Evolutionary conservation across 2,329 filamentous ascomycete genomes (phyloP), one percentile per base, ranked within the genome.

Genomic region (Alternaria novae-zelandiae): DNA sequence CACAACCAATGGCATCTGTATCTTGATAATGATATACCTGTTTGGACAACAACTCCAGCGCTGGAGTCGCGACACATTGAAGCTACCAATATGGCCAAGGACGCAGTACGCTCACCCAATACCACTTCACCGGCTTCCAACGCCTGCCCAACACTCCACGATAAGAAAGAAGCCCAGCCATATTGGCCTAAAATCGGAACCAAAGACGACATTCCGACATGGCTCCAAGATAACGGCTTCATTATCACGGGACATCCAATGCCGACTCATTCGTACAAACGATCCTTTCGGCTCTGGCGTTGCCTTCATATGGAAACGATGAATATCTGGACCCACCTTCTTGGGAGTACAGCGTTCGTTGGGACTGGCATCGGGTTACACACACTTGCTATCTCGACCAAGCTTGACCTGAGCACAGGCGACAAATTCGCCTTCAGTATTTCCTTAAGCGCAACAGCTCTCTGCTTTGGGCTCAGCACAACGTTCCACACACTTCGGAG

Each of bases 401-500:
- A 17, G n/a, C 46, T 50, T 10, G 2, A 50, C 1, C 25, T 50
- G 25, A 50, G 9, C 25, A 41, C 20, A 0, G 47, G 47, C 26
- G 47, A 50, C n/a, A 50, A 32, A n/a, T 32, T 50, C 3, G 47
- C 47, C 3, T 32, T 50, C 9, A 3, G 26, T 1, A 30, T 30
- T 12, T 50, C 17, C 1, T 3, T 50, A 3, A 10, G 26, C 26
- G 47, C 47, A 21, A 17, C 47, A 32, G 47, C 47, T 6, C 26
- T 50, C 4, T 50, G 47, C 26, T 50, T 50, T 11, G 26, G 26
- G 6, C 26, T 50, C 26, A 50, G 26, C 3, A 11, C 47, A 25
- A 50, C 26, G n/a, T 77, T 77, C 20, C 71, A 77, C 23, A 77
- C 71, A 11, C 58, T 75, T 5, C 60, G 72, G 43, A 77, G 73